Percentiles rank a stretch among this genome's conserved stretches.
Evolutionary conservation across 225 moss, liverwort and hornwort species (phyloP).

Genomic region (Takakia lepidozioides): DNA sequence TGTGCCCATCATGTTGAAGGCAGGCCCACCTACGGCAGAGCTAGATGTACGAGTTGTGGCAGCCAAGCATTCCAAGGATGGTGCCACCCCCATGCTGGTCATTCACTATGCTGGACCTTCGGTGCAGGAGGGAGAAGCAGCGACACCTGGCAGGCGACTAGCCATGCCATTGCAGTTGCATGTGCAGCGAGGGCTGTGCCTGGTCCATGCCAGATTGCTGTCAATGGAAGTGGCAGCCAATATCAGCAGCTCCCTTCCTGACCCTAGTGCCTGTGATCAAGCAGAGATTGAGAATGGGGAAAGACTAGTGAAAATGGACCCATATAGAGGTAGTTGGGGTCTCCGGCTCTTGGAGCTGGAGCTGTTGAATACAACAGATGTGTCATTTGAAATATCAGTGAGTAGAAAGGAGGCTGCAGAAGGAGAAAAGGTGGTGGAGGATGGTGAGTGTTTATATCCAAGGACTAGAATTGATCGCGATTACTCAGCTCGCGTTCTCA

Average conservation of each 20-base stretch:
- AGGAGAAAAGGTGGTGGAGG: slow-evolving; percentile 37
- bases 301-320: slow-evolving; percentile 83
- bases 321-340: slow-evolving; percentile 98
- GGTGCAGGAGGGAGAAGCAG: slow-evolving; percentile 40
- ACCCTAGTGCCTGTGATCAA: slow-evolving; percentile 37
- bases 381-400: slow-evolving; percentile 85
- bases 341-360: slow-evolving; percentile 89
- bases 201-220: slow-evolving; percentile 85
- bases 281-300: slow-evolving; percentile 24
- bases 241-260: slow-evolving; percentile 78
- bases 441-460: slow-evolving; percentile 76
- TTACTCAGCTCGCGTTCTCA: slow-evolving; percentile 91
- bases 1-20: slow-evolving; percentile 85
- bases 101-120: slow-evolving; percentile 91
- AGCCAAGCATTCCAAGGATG: slow-evolving; percentile 45
- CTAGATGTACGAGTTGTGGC: slow-evolving; percentile 39
- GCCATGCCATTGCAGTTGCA: slow-evolving; percentile 86
- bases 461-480: slow-evolving; percentile 92
- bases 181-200: slow-evolving; percentile 77
- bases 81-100: slow-evolving; percentile 79
- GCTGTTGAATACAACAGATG: slow-evolving; percentile 95
- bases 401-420: slow-evolving; percentile 53
- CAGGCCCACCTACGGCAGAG: slow-evolving; percentile 87
- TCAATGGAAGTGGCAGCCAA: slow-evolving; percentile 99
- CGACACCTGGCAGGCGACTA: slow-evolving; percentile 82